Evolutionary conservation across 306 rosid species (phyloP), one percentile per base, ranked within the genome.

Genomic region (Quercus mongolica): DNA sequence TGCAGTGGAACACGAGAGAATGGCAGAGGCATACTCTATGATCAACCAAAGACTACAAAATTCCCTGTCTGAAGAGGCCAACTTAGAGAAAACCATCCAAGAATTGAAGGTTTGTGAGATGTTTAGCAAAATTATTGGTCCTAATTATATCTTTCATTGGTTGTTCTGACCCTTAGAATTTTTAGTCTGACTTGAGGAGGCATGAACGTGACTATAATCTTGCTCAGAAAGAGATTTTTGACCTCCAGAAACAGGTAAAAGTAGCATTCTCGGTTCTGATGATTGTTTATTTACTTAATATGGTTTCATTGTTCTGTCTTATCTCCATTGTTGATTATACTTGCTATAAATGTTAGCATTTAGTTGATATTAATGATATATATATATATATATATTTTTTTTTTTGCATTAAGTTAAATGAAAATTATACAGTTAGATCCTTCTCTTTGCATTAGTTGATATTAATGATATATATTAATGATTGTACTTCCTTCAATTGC

Each of bases 1-100:
- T 90, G 89, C 91, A 95, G 99, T 72, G 77, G 98, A 95, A 76
- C 98, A 95, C 86, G 96, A 93, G 82, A 90, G 90, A 88, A 91
- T 93, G 88, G 86, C 76, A 55, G 96, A 91, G 73, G 89, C 99
- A 52, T 95, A 95, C 83, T 90, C 94, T 73, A 21, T 79, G 86
- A 83, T 95, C 89, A 87, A 89, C 87, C 92, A 89, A 58, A 95
- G 88, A 82, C 82, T 95, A 88, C 94, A 90, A 78, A 75, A 87
- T 79, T 90, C 94, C 8, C 74, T 79, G 38, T 79, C 85, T 58
- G 96, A 89, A 69, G 93, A 88, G 83, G 84, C 84, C 21, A 80
- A 82, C 76, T 69, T 89, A 67, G 96, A 95, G 92, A 95, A 88
- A 87, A 82, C 84, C 58, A 83, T 95, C 49, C 92, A 59, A 73